Evolutionary conservation across 352 stramenopile genomes (phyloP).

Genomic region (Phytophthora sp.): DNA sequence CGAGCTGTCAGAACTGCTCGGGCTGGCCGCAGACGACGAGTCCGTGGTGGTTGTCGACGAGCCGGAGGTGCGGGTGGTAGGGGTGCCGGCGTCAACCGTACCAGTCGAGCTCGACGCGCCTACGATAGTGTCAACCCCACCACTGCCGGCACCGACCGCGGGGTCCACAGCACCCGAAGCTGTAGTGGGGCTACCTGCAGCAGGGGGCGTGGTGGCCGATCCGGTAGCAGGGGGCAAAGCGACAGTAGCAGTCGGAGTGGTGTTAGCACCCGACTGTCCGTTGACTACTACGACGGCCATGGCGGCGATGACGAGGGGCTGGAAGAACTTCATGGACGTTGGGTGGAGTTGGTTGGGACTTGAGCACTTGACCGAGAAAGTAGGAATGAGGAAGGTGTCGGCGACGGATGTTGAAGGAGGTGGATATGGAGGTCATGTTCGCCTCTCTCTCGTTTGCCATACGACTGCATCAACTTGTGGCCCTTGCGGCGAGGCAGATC

Average conservation of each 20-base stretch:
- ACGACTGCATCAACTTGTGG: slow-evolving; percentile 24
- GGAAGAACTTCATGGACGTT: slow-evolving; percentile 42
- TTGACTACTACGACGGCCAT: slow-evolving; percentile 34
- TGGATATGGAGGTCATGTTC: slow-evolving; percentile 4
- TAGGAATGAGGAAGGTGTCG: slow-evolving; percentile 14
- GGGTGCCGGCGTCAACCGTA: slow-evolving; percentile 12
- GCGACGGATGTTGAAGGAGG: background rate
- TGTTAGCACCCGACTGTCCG: slow-evolving; percentile 28
- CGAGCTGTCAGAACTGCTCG: slow-evolving; percentile 8
- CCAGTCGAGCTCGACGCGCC: slow-evolving; percentile 17
- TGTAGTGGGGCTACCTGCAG: slow-evolving; percentile 8
- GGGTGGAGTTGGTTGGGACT: slow-evolving; percentile 24
- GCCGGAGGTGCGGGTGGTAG: background rate
- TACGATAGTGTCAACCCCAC: slow-evolving; percentile 18
- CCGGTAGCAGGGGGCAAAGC: slow-evolving; percentile 4
- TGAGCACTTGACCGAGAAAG: slow-evolving; percentile 29
- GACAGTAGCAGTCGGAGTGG: slow-evolving; percentile 2
- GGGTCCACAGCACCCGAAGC: slow-evolving; percentile 17
- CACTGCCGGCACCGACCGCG: slow-evolving; percentile 18
- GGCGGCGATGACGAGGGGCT: slow-evolving; percentile 36
- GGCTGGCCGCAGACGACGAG: slow-evolving; percentile 21
- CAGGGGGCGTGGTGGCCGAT: background rate
- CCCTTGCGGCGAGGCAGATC: slow-evolving; percentile 22
- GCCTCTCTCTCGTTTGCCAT: slow-evolving; percentile 25
- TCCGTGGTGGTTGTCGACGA: slow-evolving; percentile 23